Evolutionary conservation across 192 early-diverging fungal species (phyloP).

Genomic region (Backusella parvicylindrica): DNA sequence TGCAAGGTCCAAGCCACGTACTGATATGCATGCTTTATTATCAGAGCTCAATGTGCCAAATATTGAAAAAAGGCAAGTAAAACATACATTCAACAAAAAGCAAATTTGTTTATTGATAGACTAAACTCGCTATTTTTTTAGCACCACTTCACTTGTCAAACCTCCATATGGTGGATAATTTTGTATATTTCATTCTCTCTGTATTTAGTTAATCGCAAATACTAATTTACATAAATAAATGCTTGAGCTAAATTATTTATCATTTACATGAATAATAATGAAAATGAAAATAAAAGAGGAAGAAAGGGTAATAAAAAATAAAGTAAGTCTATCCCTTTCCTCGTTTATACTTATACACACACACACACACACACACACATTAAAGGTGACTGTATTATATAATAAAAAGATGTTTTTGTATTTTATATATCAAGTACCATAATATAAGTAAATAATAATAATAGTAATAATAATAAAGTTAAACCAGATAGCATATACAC

Average conservation of each 20-base stretch:
- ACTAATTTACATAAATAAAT: background rate
- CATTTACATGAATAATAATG: background rate
- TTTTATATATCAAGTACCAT: too few relatives aligned
- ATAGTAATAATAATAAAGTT: too few relatives aligned
- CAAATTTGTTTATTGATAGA: background rate
- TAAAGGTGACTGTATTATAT: too few relatives aligned
- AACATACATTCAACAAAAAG: background rate
- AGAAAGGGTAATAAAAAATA: background rate
- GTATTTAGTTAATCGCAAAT: background rate
- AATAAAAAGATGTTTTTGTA: too few relatives aligned
- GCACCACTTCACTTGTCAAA: background rate
- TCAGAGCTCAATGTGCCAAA: conserved; percentile 1
- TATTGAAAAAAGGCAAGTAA: conserved; percentile 4
- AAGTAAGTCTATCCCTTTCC: background rate
- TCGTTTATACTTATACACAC: background rate
- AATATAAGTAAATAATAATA: too few relatives aligned
- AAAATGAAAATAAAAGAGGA: background rate
- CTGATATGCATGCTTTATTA: conserved; percentile 20
- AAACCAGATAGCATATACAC: too few relatives aligned
- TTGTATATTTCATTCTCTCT: background rate
- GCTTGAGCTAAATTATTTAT: background rate
- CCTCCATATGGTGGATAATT: background rate
- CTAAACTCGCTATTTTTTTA: background rate
- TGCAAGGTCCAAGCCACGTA: background rate
- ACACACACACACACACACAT: too few relatives aligned